Evolutionary conservation across 768 basidiomycete genomes (phyloP), one percentile per base, ranked within the genome.

Genomic region (Pleurotus tuoliensis): DNA sequence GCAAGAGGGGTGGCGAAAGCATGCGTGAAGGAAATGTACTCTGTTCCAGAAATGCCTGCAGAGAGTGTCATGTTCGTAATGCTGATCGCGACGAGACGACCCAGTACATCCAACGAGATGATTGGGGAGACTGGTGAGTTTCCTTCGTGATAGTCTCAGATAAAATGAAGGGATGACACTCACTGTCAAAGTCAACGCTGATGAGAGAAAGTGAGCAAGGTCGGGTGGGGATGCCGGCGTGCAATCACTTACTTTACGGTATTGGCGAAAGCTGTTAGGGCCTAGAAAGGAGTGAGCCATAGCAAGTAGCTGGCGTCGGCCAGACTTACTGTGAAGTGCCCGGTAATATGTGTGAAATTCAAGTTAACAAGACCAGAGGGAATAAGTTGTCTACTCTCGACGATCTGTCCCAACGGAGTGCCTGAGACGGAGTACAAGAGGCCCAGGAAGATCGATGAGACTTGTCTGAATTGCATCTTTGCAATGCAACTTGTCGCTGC

Each of bases 151-250:
- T 16, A 40, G 7, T 9, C 30, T 9, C 9, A 27, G 27, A 27
- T 8, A 27, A 27, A 27, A 27, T 6, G 1, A 6, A 13, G 22
- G 25, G 9, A 25, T 30, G 37, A 16, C 15, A 24, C 48, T 50
- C 4, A 50, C 48, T 37, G 27, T 50, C 48, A 15, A 50, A 50
- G n/a, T 50, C 48, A n/a, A 50, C 13, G 30, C 48, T 50, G n/a
- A 2, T 3, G 48, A 27, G 30, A 7, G 6, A 34, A 34, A 18
- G 13, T 30, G 3, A 12, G 4, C 13, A n/a, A 37, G 12, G 15
- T 16, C 6, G 15, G 12, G 12, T 37, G n/a, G 0, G 16, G 25
- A 49, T 49, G 20, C 1, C 5, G 8, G 13, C 5, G 15, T 30
- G 47, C 20, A 22, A 22, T 6, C 9, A 50, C 27, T 37, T 34